Base-by-base conservation (phyloP, 495 filamentous ascomycete species). In the Aspergillus hancockii region DNA sequence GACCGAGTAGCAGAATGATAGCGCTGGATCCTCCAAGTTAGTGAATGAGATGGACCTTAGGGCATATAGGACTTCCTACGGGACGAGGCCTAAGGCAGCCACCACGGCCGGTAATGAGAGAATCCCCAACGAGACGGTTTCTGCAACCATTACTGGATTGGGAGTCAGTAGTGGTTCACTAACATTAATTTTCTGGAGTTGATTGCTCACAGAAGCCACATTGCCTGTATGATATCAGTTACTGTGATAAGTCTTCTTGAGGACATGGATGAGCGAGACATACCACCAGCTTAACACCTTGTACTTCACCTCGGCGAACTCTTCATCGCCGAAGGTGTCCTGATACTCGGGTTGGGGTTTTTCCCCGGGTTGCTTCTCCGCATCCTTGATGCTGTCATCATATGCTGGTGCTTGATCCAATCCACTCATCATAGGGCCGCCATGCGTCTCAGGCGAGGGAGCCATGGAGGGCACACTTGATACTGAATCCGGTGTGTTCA, bases 111-210 rank as follows among this genome's bases (percentile, higher is more conserved):
- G 88, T 21, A 90, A 77, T 36, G 83, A 84, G 52, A 90, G 73
- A 61, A 83, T 84, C 47, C 88, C 88, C n/a, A 90, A 79, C 21
- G 86, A 86, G 46, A 90, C 85, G 36, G 86, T 87, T 67, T 89
- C 86, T 55, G 87, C 87, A 65, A 90, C 86, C 71, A 90, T 82
- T 52, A 89, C 66, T 69, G 60, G 18, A 9, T 18, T n/a, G n/a
- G 13, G 47, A 57, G 47, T 62, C 62, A 54, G 46, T 61, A 54
- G 31, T 18, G n/a, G 21, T 52, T 38, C 8, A 1, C 28, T 21
- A 25, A 19, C 31, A 19, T 10, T 12, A 43, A 8, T 21, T 16
- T 34, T 22, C 3, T 10, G 31, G 12, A 31, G 25, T 23, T 43
- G 4, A 25, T 23, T 43, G 4, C 65, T 56, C 47, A 67, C 65